phyloP scores from a whole-genome alignment of 176 grass and related monocot species.

The Urochloa ruziziensis region DNA sequence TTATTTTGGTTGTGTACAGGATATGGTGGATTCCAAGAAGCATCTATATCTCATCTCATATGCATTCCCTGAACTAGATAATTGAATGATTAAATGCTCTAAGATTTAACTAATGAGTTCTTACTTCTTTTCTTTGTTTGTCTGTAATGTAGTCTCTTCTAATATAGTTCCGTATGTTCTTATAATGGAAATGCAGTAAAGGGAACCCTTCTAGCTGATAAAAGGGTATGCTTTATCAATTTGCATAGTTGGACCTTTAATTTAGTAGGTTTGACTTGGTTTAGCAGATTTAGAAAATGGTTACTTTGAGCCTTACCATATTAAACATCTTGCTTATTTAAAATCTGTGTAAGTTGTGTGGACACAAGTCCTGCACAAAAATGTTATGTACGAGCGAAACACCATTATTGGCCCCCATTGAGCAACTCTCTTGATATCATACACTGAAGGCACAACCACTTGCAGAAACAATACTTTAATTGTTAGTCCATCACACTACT shows the following conservation, averaged over 20 bases:
- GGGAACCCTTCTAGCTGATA: constrained; percentile 67
- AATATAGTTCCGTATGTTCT: constrained; percentile 74
- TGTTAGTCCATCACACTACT: too few relatives aligned
- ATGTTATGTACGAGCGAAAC: not conserved
- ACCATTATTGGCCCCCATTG: too few relatives aligned
- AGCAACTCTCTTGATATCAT: too few relatives aligned
- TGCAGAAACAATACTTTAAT: too few relatives aligned
- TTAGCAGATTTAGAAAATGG: not conserved
- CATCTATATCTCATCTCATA: not conserved
- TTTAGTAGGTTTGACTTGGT: too few relatives aligned
- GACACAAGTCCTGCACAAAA: not conserved
- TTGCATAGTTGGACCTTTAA: not conserved
- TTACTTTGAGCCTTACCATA: not conserved
- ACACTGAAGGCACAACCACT: too few relatives aligned
- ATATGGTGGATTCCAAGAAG: not conserved
- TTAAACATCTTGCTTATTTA: not conserved
- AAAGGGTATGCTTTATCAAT: constrained; percentile 33
- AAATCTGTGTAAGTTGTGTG: not conserved
- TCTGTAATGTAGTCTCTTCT: constrained; percentile 62
- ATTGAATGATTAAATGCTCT: not conserved
- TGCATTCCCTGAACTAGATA: constrained; percentile 18
- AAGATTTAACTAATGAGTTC: constrained; percentile 15
- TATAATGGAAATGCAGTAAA: constrained; percentile 59
- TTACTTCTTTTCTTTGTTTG: constrained; percentile 7
- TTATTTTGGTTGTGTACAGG: not conserved